Evolutionary conservation across 129 eudicot species (phyloP), one percentile per base, ranked within the genome.

Genomic region (Artemisia tridentata): DNA sequence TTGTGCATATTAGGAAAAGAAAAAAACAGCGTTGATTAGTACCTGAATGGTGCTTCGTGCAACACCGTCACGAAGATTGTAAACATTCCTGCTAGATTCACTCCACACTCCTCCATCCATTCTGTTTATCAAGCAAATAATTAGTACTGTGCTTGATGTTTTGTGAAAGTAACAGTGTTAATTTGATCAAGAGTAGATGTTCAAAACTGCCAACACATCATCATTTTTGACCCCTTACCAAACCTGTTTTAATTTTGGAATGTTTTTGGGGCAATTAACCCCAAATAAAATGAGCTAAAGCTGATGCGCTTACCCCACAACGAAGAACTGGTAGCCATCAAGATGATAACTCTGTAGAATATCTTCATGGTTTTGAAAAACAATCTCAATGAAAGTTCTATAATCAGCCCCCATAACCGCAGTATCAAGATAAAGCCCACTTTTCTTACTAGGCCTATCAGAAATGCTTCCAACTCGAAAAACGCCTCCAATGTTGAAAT

Each of bases 71-170:
- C 82, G 86, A 16, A 93, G 96, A 80, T 93, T 93, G 83, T 93
- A 93, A 55, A 62, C 79, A 54, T 72, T 84, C 65, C 95, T 80
- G 64, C 97, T 93, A 63, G 81, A 79, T 15, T 77, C 19, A 23
- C 79, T 87, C 99, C 99, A 93, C 58, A 78, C 74, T 53, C 99
- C 96, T 76, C 99, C 97, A 63, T 88, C 97, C 99, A 90, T 87
- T 82, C 97, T 93, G 92, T 48, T 72, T 67, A 59, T 21, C 4
- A 31, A 27, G 6, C 11, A 73, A 16, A 60, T 61, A 48, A 17
- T 54, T 43, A 58, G 48, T 45, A 57, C 20, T 66, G 38, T 5
- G 56, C n/a, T 13, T 52, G 7, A 70, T 43, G 0, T 2, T 11
- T 21, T 3, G 7, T 52, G 12, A 62, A 69, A 61, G 8, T 38